phyloP scores from a whole-genome alignment of 2,329 filamentous ascomycete genomes.

The Xylaria arbuscula region DNA sequence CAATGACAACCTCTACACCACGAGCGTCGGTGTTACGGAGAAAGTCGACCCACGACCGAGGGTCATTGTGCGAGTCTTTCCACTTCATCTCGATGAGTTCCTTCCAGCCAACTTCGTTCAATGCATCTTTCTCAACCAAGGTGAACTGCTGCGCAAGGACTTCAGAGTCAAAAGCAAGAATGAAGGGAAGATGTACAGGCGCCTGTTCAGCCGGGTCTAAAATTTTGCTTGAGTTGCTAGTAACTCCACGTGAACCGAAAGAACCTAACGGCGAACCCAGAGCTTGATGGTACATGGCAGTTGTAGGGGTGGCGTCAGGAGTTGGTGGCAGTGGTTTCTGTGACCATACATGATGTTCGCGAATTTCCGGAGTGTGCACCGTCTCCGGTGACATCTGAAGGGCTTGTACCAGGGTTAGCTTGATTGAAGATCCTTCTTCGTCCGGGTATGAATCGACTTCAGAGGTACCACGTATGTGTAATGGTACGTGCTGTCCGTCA shows the following conservation, averaged over 20 bases:
- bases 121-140: constrained; percentile 84
- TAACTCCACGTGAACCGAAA: constrained; percentile 52
- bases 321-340: constrained; percentile 62
- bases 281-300: constrained; percentile 52
- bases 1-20: constrained; percentile 85
- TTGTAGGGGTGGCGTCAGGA: constrained; percentile 61
- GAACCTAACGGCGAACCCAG: constrained; percentile 50
- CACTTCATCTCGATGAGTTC: constrained; percentile 86
- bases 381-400: constrained; percentile 57
- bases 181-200: constrained; percentile 78
- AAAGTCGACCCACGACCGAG: constrained; percentile 85
- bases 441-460: constrained; percentile 36
- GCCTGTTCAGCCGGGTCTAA: constrained; percentile 52
- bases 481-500: constrained; percentile 33
- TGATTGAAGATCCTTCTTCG: constrained; percentile 53
- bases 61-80: constrained; percentile 75
- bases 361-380: constrained; percentile 52
- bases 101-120: constrained; percentile 90
- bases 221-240: constrained; percentile 52
- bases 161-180: constrained; percentile 83
- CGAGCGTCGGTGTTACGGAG: constrained; percentile 76
- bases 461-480: constrained; percentile 30
- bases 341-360: constrained; percentile 57
- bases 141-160: constrained; percentile 85
- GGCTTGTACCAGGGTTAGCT: constrained; percentile 61